Conservation (phyloP, 108 stramenopile genomes). For the Fistulifera pelliculosa region DNA sequence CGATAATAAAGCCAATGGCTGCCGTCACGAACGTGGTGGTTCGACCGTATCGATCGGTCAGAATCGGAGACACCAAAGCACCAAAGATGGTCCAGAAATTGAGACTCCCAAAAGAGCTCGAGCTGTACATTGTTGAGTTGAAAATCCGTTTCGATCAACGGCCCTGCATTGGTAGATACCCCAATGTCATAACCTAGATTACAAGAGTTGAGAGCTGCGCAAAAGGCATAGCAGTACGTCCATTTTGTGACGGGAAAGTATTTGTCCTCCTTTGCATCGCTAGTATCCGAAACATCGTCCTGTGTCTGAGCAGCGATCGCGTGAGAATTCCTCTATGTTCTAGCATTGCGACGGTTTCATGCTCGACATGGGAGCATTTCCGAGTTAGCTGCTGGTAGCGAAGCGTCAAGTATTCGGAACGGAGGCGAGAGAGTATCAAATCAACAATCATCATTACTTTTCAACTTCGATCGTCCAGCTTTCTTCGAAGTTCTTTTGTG, state of each 20-base stretch:
- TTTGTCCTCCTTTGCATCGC: too few relatives aligned
- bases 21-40: conserved; percentile 40
- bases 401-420: too few relatives aligned
- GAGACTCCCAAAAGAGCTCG: conserved; percentile 53
- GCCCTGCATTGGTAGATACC: conserved; percentile 37
- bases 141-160: conserved; percentile 16
- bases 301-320: too few relatives aligned
- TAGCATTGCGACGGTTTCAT: too few relatives aligned
- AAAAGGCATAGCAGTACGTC: conserved; percentile 21
- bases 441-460: too few relatives aligned
- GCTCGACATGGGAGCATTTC: too few relatives aligned
- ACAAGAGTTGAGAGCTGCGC: conserved; percentile 51
- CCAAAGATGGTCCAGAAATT: conserved; percentile 58
- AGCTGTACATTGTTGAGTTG: conserved; percentile 43
- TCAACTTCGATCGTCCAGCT: too few relatives aligned
- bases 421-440: too few relatives aligned
- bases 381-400: too few relatives aligned
- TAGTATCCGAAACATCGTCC: too few relatives aligned
- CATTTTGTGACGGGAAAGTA: neutral
- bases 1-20: conserved; percentile 46
- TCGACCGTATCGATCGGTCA: conserved; percentile 35
- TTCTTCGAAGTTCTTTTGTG: too few relatives aligned
- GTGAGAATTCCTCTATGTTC: too few relatives aligned
- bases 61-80: conserved; percentile 21
- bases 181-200: conserved; percentile 71